Percentiles rank a stretch among this genome's conserved stretches.
phyloP scores from a whole-genome alignment of 2,329 filamentous ascomycete genomes.

The Pseudocercospora musae region DNA sequence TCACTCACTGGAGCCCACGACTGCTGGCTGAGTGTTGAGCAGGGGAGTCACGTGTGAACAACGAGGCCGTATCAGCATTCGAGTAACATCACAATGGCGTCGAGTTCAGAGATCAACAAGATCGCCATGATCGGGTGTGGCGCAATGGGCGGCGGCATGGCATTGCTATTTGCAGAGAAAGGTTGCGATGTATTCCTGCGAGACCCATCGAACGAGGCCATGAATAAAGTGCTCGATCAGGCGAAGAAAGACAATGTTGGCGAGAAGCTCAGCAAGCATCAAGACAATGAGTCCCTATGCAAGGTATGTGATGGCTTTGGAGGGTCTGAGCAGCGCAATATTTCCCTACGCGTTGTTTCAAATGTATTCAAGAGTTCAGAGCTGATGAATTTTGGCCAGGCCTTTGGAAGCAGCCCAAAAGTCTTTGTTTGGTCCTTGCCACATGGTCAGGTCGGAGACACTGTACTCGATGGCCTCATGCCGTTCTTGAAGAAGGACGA shows the following conservation, averaged over 20 bases:
- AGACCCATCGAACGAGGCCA: constrained; percentile 51
- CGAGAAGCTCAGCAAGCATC: constrained; percentile 40
- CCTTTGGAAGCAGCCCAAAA: constrained; percentile 33
- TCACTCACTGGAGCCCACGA: background rate
- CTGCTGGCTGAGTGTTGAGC: background rate
- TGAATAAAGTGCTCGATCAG: constrained; percentile 44
- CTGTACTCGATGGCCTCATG: constrained; percentile 46
- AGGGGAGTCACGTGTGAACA: background rate
- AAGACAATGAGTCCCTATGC: constrained; percentile 52
- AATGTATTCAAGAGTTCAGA: background rate
- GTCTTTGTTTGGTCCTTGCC: constrained; percentile 35
- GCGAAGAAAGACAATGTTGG: constrained; percentile 41
- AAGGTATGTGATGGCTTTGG: constrained; percentile 38
- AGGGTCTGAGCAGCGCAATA: background rate
- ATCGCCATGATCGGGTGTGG: constrained; percentile 58
- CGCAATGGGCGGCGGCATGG: constrained; percentile 60
- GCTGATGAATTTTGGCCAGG: background rate
- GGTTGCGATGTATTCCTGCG: constrained; percentile 54
- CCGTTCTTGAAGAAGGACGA: constrained; percentile 57
- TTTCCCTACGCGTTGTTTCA: background rate
- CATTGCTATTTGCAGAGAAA: constrained; percentile 57
- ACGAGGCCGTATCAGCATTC: background rate
- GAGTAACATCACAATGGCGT: background rate
- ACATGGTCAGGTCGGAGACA: constrained; percentile 45
- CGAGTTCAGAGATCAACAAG: constrained; percentile 34